Base-by-base conservation (phyloP, 306 rosid species). In the Trifolium fragiferum region DNA sequence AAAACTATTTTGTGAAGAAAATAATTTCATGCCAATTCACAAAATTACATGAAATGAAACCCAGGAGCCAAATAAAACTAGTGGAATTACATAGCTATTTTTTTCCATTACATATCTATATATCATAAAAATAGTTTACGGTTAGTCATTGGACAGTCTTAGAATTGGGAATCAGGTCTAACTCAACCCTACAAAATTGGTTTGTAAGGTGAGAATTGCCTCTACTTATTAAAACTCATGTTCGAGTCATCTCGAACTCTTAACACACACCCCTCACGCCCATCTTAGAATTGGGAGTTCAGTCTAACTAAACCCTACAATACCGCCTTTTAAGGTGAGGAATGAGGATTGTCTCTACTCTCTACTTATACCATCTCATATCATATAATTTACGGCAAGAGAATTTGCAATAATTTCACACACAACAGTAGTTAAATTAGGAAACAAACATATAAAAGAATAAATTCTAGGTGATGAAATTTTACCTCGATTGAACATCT, bases 401-500 rank as follows among this genome's bases (percentile, higher is more conserved):
- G 1, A 53, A 63, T 14, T 25, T 54, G 27, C 9, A 40, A 20
- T 16, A 66, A 16, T 35, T 44, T 55, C 68, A 14, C 10, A 27
- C 32, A 54, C 12, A 35, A 49, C 44, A 50, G 51, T 40, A 43
- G 57, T 13, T 5, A 12, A 65, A 50, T 57, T 10, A 9, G 58
- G 37, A 21, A 54, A 38, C 14, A 60, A 60, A 15, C 5, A 53
- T 53, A 9, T 19, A 16, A 16, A 33, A 33, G 13, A 3, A 30
- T 6, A n/a, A 53, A 66, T n/a, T 7, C 10, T 67, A 53, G 50
- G 78, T 74, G 5, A 77, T 23, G 23, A 19, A 77, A 72, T 4
- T 86, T 82, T 32, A 95, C 99, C 98, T 90, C 47, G 90, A 81
- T 73, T 95, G 93, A 19, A 92, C 93, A 82, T 95, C 99, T 76